Evolutionary conservation across 2,329 filamentous ascomycete species (phyloP).

Genomic region (Mariannaea elegans): DNA sequence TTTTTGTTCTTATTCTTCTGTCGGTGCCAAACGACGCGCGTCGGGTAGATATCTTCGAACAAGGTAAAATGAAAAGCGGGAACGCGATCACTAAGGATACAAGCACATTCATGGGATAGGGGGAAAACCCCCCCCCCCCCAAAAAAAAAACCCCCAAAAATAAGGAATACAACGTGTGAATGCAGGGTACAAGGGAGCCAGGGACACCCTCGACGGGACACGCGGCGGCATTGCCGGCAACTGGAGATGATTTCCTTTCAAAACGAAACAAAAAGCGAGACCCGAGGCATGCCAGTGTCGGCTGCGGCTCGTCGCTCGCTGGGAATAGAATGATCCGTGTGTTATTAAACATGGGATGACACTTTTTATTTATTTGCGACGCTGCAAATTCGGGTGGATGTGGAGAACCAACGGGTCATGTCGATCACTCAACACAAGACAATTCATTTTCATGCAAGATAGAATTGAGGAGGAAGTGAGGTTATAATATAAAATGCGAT

Average conservation of each 20-base stretch:
- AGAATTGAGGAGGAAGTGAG: not conserved
- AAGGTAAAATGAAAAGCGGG: slow-evolving; percentile 14
- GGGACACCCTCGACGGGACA: not conserved
- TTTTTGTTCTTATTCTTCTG: not conserved
- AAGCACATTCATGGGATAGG: no score
- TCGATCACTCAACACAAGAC: not conserved
- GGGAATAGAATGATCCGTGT: not conserved
- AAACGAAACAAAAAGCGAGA: not conserved
- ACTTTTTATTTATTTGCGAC: not conserved
- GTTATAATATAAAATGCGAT: no score
- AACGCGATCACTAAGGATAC: no score
- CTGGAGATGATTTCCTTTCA: not conserved
- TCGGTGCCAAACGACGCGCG: slow-evolving; percentile 14
- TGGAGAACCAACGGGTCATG: not conserved
- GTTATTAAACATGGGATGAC: slow-evolving; percentile 2
- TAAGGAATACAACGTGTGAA: not conserved
- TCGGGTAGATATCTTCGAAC: slow-evolving; percentile 7
- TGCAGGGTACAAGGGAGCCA: not conserved
- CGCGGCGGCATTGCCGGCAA: not conserved
- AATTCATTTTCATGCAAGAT: not conserved
- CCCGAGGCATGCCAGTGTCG: no score
- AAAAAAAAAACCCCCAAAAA: not conserved
- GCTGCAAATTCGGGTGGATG: not conserved
- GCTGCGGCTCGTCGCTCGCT: no score
- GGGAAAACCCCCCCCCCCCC: not conserved